phyloP scores from a whole-genome alignment of 192 early-diverging fungal genomes.

The Coemansia sp. region DNA sequence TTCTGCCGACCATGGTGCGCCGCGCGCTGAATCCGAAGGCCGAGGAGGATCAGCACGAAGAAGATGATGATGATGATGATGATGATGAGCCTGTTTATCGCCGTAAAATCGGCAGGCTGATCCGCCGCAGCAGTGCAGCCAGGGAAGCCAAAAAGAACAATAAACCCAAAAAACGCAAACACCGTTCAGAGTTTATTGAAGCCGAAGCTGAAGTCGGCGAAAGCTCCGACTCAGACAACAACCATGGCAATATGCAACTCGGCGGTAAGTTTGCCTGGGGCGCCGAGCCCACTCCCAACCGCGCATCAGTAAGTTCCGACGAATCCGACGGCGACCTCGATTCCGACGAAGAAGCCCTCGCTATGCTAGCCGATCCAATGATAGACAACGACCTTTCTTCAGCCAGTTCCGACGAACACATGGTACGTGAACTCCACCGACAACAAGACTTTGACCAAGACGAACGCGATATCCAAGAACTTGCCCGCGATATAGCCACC shows the following conservation, averaged over 20 bases:
- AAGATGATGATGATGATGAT: neutral
- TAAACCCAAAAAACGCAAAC: slow-evolving; percentile 5
- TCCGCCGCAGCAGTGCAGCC: neutral
- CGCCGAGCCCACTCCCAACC: neutral
- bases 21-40: slow-evolving; percentile 13
- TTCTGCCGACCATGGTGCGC: slow-evolving; percentile 33
- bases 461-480: slow-evolving; percentile 34
- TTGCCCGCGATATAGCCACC: slow-evolving; percentile 43
- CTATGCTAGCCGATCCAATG: slow-evolving; percentile 46
- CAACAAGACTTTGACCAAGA: slow-evolving; percentile 42
- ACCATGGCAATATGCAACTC: neutral
- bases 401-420: slow-evolving; percentile 23
- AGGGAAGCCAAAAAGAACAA: neutral
- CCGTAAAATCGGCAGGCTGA: neutral
- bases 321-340: slow-evolving; percentile 24
- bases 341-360: slow-evolving; percentile 39
- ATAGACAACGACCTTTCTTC: slow-evolving; percentile 33
- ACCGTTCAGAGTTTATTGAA: slow-evolving; percentile 50
- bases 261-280: slow-evolving; percentile 46
- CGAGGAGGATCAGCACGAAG: neutral
- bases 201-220: slow-evolving; percentile 53
- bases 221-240: slow-evolving; percentile 37
- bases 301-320: slow-evolving; percentile 1
- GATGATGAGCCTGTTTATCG: neutral
- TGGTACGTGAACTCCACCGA: slow-evolving; percentile 41